These are phyloP conservation scores for Scytalidium sp. DNA, from an alignment of 2,329 filamentous ascomycete species.

Conservation along the genomic window DNA sequence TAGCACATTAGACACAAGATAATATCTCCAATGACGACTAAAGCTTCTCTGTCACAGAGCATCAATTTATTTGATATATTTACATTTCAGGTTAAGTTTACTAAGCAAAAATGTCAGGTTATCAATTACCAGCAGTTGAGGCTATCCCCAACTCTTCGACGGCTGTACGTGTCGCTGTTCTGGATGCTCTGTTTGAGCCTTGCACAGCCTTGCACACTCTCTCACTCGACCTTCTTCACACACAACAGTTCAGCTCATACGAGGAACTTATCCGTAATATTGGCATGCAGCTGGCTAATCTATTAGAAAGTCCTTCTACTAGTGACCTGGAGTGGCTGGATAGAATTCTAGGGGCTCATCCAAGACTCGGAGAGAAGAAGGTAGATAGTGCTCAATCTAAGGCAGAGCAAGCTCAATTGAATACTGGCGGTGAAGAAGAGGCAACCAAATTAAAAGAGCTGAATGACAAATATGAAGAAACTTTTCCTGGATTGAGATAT, in stretches of 20 bases:
- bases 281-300: constrained; percentile 56
- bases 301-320: constrained; percentile 49
- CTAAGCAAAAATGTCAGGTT: constrained; percentile 19
- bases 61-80: background rate
- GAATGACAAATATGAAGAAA: constrained; percentile 77
- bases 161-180: constrained; percentile 50
- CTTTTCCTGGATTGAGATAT: constrained; percentile 79
- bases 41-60: background rate
- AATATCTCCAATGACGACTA: background rate
- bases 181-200: constrained; percentile 85
- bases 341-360: constrained; percentile 75
- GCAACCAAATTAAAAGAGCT: constrained; percentile 54
- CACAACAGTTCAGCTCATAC: constrained; percentile 64
- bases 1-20: background rate
- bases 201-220: constrained; percentile 71
- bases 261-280: constrained; percentile 65
- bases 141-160: constrained; percentile 54
- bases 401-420: constrained; percentile 78
- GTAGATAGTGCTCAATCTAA: constrained; percentile 78
- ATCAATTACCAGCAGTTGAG: constrained; percentile 53
- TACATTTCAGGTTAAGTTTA: no score
- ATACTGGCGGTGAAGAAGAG: constrained; percentile 54
- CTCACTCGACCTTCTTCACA: constrained; percentile 63
- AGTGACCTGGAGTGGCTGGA: constrained; percentile 58
- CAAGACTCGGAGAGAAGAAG: constrained; percentile 76